phyloP scores from a whole-genome alignment of 2,329 filamentous ascomycete species.

The Ceratocystis colombiana region DNA sequence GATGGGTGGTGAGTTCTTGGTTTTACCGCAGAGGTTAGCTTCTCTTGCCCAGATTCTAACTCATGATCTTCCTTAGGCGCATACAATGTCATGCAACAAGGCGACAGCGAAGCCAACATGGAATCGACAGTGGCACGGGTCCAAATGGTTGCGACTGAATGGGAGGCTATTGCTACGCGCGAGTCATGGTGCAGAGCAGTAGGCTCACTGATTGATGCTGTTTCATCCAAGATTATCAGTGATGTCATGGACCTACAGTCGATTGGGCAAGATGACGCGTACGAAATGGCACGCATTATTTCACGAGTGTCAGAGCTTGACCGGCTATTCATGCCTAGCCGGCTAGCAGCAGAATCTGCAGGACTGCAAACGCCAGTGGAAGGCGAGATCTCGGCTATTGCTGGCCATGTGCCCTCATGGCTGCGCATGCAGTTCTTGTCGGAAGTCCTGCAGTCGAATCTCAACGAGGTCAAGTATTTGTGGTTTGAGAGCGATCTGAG shows the following conservation, averaged over 20 bases:
- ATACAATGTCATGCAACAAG: constrained; percentile 51
- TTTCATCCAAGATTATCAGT: constrained; percentile 49
- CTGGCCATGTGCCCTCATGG: constrained; percentile 53
- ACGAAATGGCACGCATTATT: constrained; percentile 50
- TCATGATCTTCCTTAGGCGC: constrained; percentile 33
- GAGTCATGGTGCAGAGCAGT: constrained; percentile 55
- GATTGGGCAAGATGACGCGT: constrained; percentile 55
- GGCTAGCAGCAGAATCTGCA: constrained; percentile 28
- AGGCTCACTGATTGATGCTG: constrained; percentile 48
- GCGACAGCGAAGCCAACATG: constrained; percentile 44
- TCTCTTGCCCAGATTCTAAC: neutral
- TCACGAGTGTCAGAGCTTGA: constrained; percentile 48
- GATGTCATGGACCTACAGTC: constrained; percentile 53
- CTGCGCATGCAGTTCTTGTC: constrained; percentile 54
- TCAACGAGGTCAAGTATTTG: constrained; percentile 52
- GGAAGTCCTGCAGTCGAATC: constrained; percentile 56
- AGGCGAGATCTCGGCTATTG: constrained; percentile 44
- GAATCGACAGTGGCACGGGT: constrained; percentile 46
- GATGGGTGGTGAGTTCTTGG: constrained; percentile 39
- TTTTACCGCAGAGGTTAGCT: neutral
- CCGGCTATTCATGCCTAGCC: constrained; percentile 47
- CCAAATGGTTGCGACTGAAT: constrained; percentile 44
- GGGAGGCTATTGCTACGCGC: constrained; percentile 48
- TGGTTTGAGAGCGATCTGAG: constrained; percentile 59
- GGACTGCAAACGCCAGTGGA: constrained; percentile 25